Evolutionary conservation across 805 yeast species (phyloP).

Genomic region (Hanseniaspora singularis): DNA sequence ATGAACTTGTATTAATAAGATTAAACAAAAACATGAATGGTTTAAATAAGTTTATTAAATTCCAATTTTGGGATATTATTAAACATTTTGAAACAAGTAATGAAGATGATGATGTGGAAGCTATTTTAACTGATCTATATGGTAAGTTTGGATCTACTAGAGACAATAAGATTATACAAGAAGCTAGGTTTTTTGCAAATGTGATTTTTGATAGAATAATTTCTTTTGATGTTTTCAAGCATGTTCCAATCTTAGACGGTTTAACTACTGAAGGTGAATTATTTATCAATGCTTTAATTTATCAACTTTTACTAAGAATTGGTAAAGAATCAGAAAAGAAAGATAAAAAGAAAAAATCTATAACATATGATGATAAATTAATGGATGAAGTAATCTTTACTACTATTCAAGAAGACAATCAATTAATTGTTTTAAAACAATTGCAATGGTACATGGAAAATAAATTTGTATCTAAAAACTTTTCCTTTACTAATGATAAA

Average conservation of each 20-base stretch:
- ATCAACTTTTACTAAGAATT: constrained; percentile 50
- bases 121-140: constrained; percentile 25
- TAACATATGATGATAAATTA: constrained; percentile 25
- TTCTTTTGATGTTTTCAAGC: constrained; percentile 60
- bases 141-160: constrained; percentile 42
- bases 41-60: constrained; percentile 42
- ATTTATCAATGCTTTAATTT: constrained; percentile 62
- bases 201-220: constrained; percentile 62
- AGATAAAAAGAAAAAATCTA: constrained; percentile 21
- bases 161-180: constrained; percentile 49
- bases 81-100: constrained; percentile 53
- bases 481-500: constrained; percentile 5
- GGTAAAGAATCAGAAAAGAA: constrained; percentile 49
- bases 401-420: constrained; percentile 24
- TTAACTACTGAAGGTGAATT: constrained; percentile 47
- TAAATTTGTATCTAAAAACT: constrained; percentile 22
- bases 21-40: constrained; percentile 60
- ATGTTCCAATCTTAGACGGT: constrained; percentile 60
- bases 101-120: constrained; percentile 26
- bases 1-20: constrained; percentile 31
- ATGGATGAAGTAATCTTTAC: constrained; percentile 21
- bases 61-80: constrained; percentile 76
- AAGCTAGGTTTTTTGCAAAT: constrained; percentile 71
- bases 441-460: constrained; percentile 26
- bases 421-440: constrained; percentile 25